Conservation (phyloP, 169 alveolate genomes). For the Perkinsus chesapeaki region DNA sequence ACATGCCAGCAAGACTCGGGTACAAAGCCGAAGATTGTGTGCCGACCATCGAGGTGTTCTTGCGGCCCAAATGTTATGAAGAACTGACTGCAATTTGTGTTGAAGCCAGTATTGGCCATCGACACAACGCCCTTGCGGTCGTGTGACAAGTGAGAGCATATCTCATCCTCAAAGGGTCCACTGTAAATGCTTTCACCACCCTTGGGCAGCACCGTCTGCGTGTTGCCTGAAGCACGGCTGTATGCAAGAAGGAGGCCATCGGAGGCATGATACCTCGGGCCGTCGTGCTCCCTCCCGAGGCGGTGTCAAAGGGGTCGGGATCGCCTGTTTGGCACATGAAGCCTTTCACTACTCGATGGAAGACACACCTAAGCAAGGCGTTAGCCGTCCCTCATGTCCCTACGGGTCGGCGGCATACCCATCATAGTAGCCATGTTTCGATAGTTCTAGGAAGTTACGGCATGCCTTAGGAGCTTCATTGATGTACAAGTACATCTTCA, state of each 20-base stretch:
- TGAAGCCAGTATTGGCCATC: neutral
- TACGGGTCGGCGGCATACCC: too few relatives aligned
- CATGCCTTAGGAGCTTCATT: slow-evolving; percentile 65
- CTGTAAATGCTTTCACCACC: slow-evolving; percentile 62
- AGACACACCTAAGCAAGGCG: slow-evolving; percentile 42
- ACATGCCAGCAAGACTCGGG: neutral
- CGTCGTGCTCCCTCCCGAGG: neutral
- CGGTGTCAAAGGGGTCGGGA: slow-evolving; percentile 28
- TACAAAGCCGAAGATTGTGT: neutral
- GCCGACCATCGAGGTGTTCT: neutral
- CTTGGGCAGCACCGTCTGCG: neutral
- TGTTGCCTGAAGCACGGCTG: neutral
- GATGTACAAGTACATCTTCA: slow-evolving; percentile 62
- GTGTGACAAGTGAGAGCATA: neutral
- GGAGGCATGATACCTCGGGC: neutral
- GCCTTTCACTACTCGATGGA: slow-evolving; percentile 55
- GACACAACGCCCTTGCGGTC: neutral
- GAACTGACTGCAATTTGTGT: neutral
- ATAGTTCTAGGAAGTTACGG: slow-evolving; percentile 54
- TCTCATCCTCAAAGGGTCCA: slow-evolving; percentile 60
- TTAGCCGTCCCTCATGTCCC: too few relatives aligned
- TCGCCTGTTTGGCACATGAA: slow-evolving; percentile 69
- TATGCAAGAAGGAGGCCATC: neutral
- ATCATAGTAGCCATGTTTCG: slow-evolving; percentile 60
- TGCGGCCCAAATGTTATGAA: neutral